Conservation (phyloP, 306 rosid genomes). For the Lathyrus tuberosus region DNA sequence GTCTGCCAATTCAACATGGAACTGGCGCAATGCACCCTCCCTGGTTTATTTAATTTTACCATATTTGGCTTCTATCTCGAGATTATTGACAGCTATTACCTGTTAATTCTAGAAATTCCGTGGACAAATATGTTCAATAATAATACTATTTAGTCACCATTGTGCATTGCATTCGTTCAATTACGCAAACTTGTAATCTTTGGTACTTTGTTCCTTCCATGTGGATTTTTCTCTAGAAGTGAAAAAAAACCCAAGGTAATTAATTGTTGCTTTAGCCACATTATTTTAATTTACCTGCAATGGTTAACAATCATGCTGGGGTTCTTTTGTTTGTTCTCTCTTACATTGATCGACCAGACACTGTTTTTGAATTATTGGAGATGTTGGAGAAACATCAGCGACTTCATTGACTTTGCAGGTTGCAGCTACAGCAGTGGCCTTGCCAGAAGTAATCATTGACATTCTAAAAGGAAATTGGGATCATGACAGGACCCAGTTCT, state of each 20-base stretch:
- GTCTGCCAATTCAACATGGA: conserved; percentile 23
- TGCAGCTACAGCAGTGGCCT: conserved; percentile 52
- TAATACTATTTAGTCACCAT: conserved; percentile 14
- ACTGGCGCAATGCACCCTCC: conserved; percentile 30
- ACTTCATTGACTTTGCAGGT: conserved; percentile 51
- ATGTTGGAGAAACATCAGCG: conserved; percentile 28
- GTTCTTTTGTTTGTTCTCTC: conserved; percentile 27
- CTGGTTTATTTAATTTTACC: conserved; percentile 26
- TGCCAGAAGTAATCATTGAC: conserved; percentile 61
- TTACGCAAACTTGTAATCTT: conserved; percentile 16
- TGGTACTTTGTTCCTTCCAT: neutral
- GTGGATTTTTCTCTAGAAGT: neutral
- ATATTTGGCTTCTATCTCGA: conserved; percentile 21
- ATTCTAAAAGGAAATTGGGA: conserved; percentile 86
- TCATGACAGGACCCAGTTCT: conserved; percentile 80
- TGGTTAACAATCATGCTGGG: conserved; percentile 18
- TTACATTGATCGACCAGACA: neutral
- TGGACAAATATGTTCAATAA: neutral
- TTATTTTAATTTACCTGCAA: conserved; percentile 16
- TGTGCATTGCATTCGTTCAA: conserved; percentile 20
- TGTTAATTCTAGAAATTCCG: conserved; percentile 29
- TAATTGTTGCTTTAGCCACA: conserved; percentile 20
- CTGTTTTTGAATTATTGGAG: conserved; percentile 25
- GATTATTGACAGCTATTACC: conserved; percentile 20
- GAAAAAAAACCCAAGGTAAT: conserved; percentile 3